A percentile compares a stretch with the other conserved stretches of the same genome.
Conservation (phyloP, 177 flowering plant species). For the Vitis hybrid region DNA sequence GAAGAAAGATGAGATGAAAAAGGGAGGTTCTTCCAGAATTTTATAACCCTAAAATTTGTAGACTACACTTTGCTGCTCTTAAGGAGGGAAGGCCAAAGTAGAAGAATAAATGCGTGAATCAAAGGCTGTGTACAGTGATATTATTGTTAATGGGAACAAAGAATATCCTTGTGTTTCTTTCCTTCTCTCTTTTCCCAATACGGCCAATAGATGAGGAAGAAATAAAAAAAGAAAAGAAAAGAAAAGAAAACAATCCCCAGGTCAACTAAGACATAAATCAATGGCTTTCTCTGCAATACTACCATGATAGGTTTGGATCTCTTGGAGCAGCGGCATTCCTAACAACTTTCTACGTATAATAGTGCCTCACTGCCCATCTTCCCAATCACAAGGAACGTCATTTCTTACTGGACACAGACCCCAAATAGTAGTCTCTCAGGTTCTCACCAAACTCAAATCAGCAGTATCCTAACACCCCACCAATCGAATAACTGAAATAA, state of each 20-base stretch:
- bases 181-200: conserved; percentile 17
- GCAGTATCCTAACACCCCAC: conserved; percentile 8
- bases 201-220: conserved; percentile 16
- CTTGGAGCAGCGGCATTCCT: background rate
- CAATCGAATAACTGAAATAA: background rate
- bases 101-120: conserved; percentile 11
- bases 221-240: background rate
- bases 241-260: conserved; percentile 5
- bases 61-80: conserved; percentile 7
- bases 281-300: conserved; percentile 14
- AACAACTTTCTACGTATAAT: conserved; percentile 6
- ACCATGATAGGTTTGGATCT: conserved; percentile 14
- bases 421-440: background rate
- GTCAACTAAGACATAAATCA: conserved; percentile 21
- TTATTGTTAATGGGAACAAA: conserved; percentile 27
- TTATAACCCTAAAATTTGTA: background rate
- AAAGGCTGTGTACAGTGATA: conserved; percentile 21
- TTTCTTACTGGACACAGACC: conserved; percentile 5
- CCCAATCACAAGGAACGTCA: conserved; percentile 15
- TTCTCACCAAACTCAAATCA: conserved; percentile 6
- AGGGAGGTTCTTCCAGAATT: conserved; percentile 11
- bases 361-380: conserved; percentile 11
- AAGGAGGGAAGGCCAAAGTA: conserved; percentile 1
- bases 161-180: conserved; percentile 24
- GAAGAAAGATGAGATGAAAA: background rate